Evolutionary conservation across 2,329 filamentous ascomycete species (phyloP).

Genomic region (Cyphellophora attinorum): DNA sequence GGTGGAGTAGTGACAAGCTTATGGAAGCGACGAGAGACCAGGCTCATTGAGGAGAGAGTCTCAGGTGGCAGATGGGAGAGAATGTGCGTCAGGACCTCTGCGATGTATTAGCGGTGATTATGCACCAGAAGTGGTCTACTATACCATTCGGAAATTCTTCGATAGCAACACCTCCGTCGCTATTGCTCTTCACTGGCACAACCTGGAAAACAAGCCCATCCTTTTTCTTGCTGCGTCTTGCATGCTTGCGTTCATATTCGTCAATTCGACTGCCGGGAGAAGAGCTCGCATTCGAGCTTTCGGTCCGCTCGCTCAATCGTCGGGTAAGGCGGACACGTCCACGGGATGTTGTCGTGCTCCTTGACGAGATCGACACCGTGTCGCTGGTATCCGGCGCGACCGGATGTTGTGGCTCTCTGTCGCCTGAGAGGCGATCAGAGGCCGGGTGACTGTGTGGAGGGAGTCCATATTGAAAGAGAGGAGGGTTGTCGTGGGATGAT

Average conservation of each 20-base stretch:
- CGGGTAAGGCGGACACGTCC: slow-evolving; percentile 17
- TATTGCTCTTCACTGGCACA: slow-evolving; percentile 33
- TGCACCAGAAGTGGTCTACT: slow-evolving; percentile 7
- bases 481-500: slow-evolving; percentile 20
- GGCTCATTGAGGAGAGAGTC: slow-evolving; percentile 69
- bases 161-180: slow-evolving; percentile 40
- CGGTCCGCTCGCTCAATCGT: slow-evolving; percentile 20
- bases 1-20: slow-evolving; percentile 80
- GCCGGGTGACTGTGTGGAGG: slow-evolving; percentile 31
- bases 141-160: slow-evolving; percentile 71
- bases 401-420: slow-evolving; percentile 23
- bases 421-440: slow-evolving; percentile 32
- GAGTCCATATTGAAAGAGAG: slow-evolving; percentile 52
- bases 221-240: slow-evolving; percentile 24
- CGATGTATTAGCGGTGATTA: slow-evolving; percentile 15
- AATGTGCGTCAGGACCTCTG: slow-evolving; percentile 87
- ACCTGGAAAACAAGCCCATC: slow-evolving; percentile 43
- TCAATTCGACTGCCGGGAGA: slow-evolving; percentile 42
- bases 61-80: slow-evolving; percentile 81
- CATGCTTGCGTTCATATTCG: slow-evolving; percentile 44
- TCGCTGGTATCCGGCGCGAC: slow-evolving; percentile 18
- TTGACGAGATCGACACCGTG: slow-evolving; percentile 16
- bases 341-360: slow-evolving; percentile 17
- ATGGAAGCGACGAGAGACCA: slow-evolving; percentile 84
- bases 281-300: slow-evolving; percentile 23